A percentile compares a stretch with the other conserved stretches of the same genome.
These are phyloP conservation scores for Neurospora sp. DNA, from an alignment of 2,329 filamentous ascomycete species.

Conservation along the genomic window DNA sequence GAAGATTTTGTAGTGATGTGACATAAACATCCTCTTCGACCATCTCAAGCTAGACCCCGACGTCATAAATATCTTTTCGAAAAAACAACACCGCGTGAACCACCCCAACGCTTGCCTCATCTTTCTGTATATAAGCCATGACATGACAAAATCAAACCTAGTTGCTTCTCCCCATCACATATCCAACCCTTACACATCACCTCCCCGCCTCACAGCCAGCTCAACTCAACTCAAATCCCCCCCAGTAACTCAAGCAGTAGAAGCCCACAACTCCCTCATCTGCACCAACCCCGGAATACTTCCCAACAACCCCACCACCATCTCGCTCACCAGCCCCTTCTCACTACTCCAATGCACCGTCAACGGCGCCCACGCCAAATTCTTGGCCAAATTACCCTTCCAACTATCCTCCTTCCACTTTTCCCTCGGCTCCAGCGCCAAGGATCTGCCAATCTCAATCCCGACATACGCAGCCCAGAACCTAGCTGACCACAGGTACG, in stretches of 20 bases:
- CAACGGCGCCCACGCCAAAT: conserved; percentile 18
- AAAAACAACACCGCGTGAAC: neutral
- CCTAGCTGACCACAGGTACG: conserved; percentile 63
- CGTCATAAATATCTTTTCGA: neutral
- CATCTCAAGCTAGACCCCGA: neutral
- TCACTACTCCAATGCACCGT: conserved; percentile 63
- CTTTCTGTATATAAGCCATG: neutral
- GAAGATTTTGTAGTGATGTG: neutral
- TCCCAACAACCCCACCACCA: conserved; percentile 31
- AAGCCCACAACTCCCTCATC: conserved; percentile 35
- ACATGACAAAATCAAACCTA: neutral
- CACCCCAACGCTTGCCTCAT: neutral
- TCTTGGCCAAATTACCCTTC: conserved; percentile 12
- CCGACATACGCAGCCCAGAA: conserved; percentile 74
- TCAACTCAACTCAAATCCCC: neutral
- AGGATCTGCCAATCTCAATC: conserved; percentile 61
- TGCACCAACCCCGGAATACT: conserved; percentile 34
- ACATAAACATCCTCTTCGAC: neutral
- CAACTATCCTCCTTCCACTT: conserved; percentile 20
- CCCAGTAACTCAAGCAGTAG: neutral
- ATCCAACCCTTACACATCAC: neutral
- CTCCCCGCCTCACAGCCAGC: neutral
- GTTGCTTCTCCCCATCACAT: neutral
- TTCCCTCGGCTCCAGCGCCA: conserved; percentile 31
- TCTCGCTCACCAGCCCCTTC: conserved; percentile 41